Base-by-base conservation (phyloP, 2,329 filamentous ascomycete species). In the Akanthomyces lecanii region DNA sequence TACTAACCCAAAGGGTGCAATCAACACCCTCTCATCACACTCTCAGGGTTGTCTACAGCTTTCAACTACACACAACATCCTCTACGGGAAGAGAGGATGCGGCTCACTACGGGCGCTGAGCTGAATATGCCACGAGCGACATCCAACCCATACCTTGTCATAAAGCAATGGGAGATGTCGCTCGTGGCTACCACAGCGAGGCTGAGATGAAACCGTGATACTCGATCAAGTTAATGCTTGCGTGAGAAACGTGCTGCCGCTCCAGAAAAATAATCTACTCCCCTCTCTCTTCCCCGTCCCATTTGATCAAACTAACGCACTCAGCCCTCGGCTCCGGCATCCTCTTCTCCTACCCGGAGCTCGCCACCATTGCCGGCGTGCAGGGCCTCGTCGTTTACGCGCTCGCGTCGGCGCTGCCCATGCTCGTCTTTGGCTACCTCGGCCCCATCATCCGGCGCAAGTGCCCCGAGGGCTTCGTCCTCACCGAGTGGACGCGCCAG, bases 161-260 rank as follows among this genome's bases (percentile, higher is more conserved):
- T 30, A 6, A 33, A 58, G 7, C 14, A 63, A 68, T 71, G 65
- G 77, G 76, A 81, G 78, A 81, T 76, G 73, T 65, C 53, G 60
- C 63, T 61, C 67, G 64, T 70, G 74, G 79, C 67, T 71, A 74
- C 77, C 45, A 42, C 21, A 72, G 85, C 80, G 85, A 92, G 85
- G 91, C 91, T 94, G 91, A 95, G 91, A 94, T 89, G 88, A 89
- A 86, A 95, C 91, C 90, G 91, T 93, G 82, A 89, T 87, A 94
- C 90, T 94, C 90, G 91, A 95, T 91, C 91, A 95, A 95, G 91
- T 91, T 94, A 95, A 94, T 92, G 89, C 91, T 95, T 95, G 91
- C 91, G 91, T 94, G 91, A 88, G 91, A 90, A 94, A 93, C 84
- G 91, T 94, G 90, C 89, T 93, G 90, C 90, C 90, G 90, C 90